Evolutionary conservation across 805 yeast genomes (phyloP), one percentile per base, ranked within the genome.

Genomic region (Phaffomyces antillensis): DNA sequence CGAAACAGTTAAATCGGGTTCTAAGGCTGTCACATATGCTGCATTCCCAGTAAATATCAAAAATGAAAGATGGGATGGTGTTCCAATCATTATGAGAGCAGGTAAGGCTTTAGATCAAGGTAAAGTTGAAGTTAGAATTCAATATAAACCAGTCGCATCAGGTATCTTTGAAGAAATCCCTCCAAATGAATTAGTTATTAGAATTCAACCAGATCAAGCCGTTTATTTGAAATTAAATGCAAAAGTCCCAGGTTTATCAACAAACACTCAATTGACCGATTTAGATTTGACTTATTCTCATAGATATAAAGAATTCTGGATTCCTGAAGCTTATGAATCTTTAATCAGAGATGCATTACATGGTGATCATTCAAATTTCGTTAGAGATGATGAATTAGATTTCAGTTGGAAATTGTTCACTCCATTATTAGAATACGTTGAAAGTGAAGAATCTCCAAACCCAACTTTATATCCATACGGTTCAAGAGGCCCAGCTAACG

Each of bases 51-150:
- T 91, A 50, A 71, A 81, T 52, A 86, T 93, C 64, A 73, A 81
- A 59, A 93, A 90, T 66, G 98, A 93, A 68, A 81, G 97, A 62
- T 93, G 99, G 99, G 93, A 86, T 51, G 98, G 98, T 59, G 98
- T 93, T 38, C 99, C 99, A 44, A 79, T 93, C 61, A 83, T 93
- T 43, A 73, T 93, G 73, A 79, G 96, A 70, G 99, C 98, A 15
- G 99, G 99, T 60, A 93, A 93, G 70, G 96, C 98, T n/a, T 72
- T 93, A 49, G 88, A 91, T 64, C 90, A 83, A 60, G 85, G 91
- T 48, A 89, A 89, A 73, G 99, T 93, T 41, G 99, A 93, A 71
- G 83, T 93, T 52, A 79, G 98, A 65, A 71, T 93, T 50, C 98
- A 93, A 72, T 91, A 85, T 71, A 87, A 83, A 68, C 83, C 84